Evolutionary conservation across 805 yeast species (phyloP), one percentile per base, ranked within the genome.

Genomic region (Metschnikowia hibisci): DNA sequence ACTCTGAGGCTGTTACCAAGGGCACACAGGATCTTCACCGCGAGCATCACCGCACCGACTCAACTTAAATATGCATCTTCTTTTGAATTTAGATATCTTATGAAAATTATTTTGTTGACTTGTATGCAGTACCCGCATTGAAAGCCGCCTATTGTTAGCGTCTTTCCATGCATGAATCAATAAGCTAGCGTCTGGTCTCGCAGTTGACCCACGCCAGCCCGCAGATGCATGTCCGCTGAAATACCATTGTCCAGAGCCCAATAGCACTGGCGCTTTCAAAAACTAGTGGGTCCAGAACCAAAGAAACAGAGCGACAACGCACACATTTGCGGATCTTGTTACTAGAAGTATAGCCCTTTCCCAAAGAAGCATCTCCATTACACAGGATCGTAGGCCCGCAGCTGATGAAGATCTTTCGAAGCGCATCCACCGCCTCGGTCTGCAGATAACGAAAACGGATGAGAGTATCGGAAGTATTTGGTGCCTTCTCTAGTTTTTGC

Each of bases 171-270:
- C n/a, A n/a, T n/a, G n/a, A n/a, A n/a, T n/a, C n/a, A n/a, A n/a
- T 12, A 6, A 15, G 11, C 23, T 34, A 34, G 22, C 10, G 22
- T 7, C 39, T 15, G 11, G 27, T 37, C 30, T 37, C 40, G 28
- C 56, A 51, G 47, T 74, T 74, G 2, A 79, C 80, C 91, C 91
- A 84, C 4, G 81, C 73, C 30, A 87, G 84, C 0, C 93, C 93
- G 61, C 95, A 86, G 28, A 85, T 66, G 62, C 95, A 86, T 20
- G 78, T 78, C 47, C 89, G 68, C 52, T 83, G 89, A 58, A 80
- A 82, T 1, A 83, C 81, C 64, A 79, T 68, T 0, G 84, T 75
- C 84, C 87, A 76, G 43, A 61, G 55, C 8, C 67, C 73, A 27
- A 67, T 48, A 42, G 69, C 42, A 47, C 54, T 47, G 28, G 59